Percentiles rank a stretch among this genome's conserved stretches.
Evolutionary conservation across 2,329 filamentous ascomycete genomes (phyloP).

Genomic region (Aspergillus floridensis): DNA sequence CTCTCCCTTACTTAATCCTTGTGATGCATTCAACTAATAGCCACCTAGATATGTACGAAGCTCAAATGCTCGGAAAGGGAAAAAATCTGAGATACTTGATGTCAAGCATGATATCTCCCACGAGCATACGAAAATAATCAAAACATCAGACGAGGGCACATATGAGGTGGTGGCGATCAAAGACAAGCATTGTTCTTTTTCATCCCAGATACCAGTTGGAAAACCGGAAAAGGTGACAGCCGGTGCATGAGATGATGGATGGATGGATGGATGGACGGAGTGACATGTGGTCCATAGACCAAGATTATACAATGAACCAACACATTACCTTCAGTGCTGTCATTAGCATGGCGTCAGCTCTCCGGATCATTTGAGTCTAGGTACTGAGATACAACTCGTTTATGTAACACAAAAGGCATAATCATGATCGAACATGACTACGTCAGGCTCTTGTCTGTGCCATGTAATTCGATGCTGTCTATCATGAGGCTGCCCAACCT

Average conservation of each 20-base stretch:
- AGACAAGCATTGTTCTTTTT: conserved; percentile 87
- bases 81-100: conserved; percentile 78
- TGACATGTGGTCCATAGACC: conserved; percentile 19
- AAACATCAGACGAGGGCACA: conserved; percentile 87
- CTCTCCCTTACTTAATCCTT: neutral
- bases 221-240: conserved; percentile 43
- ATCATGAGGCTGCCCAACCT: conserved; percentile 62
- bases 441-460: conserved; percentile 13
- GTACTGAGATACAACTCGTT: too few species aligned
- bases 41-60: conserved; percentile 71
- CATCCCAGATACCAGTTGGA: conserved; percentile 62
- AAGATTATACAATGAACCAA: conserved; percentile 15
- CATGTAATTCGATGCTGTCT: conserved; percentile 59
- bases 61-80: conserved; percentile 76
- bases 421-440: neutral
- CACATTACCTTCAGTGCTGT: conserved; percentile 1
- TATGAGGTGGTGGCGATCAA: conserved; percentile 97
- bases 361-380: neutral
- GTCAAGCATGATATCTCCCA: conserved; percentile 84
- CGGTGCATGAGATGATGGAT: conserved; percentile 14
- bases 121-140: conserved; percentile 76
- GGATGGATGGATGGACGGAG: conserved; percentile 2
- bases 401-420: neutral
- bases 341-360: neutral
- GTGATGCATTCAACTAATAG: conserved; percentile 12